Evolutionary conservation across 495 filamentous ascomycete genomes (phyloP).

Genomic region (Echria macrotheca): DNA sequence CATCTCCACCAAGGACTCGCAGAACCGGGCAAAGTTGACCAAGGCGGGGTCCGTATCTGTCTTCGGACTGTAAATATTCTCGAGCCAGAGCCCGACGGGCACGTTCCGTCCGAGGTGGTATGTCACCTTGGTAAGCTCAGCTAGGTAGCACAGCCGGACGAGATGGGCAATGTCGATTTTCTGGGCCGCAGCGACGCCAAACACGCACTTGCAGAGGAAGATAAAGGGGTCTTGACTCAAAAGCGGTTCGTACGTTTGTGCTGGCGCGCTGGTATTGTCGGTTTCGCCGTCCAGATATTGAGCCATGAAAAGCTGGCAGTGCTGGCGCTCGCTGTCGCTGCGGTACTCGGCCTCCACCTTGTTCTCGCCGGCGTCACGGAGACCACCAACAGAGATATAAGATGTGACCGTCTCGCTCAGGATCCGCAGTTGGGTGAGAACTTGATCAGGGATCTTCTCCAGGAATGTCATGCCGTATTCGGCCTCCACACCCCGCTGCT

Average conservation of each 20-base stretch:
- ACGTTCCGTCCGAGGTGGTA: slow-evolving; percentile 45
- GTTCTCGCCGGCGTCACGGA: slow-evolving; percentile 54
- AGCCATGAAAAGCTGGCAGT: slow-evolving; percentile 68
- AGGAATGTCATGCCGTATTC: slow-evolving; percentile 69
- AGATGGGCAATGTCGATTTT: slow-evolving; percentile 74
- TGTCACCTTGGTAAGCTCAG: slow-evolving; percentile 79
- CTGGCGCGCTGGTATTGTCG: slow-evolving; percentile 21
- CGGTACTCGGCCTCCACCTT: slow-evolving; percentile 62
- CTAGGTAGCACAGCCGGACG: slow-evolving; percentile 82
- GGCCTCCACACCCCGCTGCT: slow-evolving; percentile 79
- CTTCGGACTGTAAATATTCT: slow-evolving; percentile 28
- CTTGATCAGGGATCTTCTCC: slow-evolving; percentile 77
- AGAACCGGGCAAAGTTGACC: slow-evolving; percentile 41
- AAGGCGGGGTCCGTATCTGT: slow-evolving; percentile 29
- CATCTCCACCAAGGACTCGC: slow-evolving; percentile 29
- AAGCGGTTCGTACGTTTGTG: slow-evolving; percentile 57
- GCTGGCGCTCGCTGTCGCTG: slow-evolving; percentile 63
- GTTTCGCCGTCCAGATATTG: slow-evolving; percentile 40
- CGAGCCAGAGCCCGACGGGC: slow-evolving; percentile 32
- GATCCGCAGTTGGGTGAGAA: slow-evolving; percentile 83
- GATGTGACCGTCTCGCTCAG: slow-evolving; percentile 82
- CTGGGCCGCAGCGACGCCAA: slow-evolving; percentile 43
- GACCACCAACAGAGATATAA: slow-evolving; percentile 71
- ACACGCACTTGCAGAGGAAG: slow-evolving; percentile 75
- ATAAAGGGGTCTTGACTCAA: slow-evolving; percentile 76